Percentiles rank a stretch among this genome's conserved stretches.
Evolutionary conservation across 164 flowering plant genomes (phyloP).

Genomic region (Tetracentron sinense): DNA sequence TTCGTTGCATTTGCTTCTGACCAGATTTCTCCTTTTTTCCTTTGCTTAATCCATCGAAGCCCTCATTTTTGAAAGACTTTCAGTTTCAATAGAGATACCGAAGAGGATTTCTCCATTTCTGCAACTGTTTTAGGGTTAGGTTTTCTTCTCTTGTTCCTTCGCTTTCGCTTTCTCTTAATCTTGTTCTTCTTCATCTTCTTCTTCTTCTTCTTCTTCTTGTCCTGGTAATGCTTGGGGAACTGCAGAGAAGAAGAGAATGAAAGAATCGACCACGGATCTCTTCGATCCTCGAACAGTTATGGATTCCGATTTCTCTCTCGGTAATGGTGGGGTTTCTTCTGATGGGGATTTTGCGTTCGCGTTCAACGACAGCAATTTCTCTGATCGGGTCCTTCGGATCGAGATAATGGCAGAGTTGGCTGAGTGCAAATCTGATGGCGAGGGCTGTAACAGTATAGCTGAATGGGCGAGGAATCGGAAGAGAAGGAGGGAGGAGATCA

Average conservation of each 20-base stretch:
- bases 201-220: background rate
- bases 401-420: constrained; percentile 59
- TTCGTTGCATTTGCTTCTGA: too few relatives aligned
- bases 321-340: constrained; percentile 19
- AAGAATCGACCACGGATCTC: constrained; percentile 43
- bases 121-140: too few relatives aligned
- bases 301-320: constrained; percentile 46
- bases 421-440: constrained; percentile 42
- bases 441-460: constrained; percentile 51
- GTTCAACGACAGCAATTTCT: constrained; percentile 90
- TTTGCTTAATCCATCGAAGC: too few relatives aligned
- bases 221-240: background rate
- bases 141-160: too few relatives aligned
- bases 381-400: constrained; percentile 72
- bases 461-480: constrained; percentile 88
- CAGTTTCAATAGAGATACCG: too few relatives aligned
- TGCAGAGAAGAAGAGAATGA: constrained; percentile 20
- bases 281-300: constrained; percentile 57
- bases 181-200: too few relatives aligned
- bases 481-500: constrained; percentile 68
- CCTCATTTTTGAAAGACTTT: too few relatives aligned
- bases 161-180: too few relatives aligned
- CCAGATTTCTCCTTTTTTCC: too few relatives aligned
- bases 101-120: too few relatives aligned
- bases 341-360: constrained; percentile 73